Conservation (phyloP, 768 basidiomycete genomes). For the Cystofilobasidium macerans region DNA sequence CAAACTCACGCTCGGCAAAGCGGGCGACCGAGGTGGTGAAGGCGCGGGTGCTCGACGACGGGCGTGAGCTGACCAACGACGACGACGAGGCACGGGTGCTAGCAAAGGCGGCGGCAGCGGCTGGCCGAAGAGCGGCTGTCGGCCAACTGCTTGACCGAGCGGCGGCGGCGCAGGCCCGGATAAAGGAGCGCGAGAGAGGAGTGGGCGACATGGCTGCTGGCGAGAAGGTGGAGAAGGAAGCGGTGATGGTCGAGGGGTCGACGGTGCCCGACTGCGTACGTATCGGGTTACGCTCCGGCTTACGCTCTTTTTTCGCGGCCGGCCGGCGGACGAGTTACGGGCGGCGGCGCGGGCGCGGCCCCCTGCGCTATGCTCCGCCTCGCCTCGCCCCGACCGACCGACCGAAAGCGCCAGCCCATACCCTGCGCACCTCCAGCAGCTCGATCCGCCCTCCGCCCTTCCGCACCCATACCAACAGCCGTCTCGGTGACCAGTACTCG, state of each 20-base stretch:
- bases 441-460: too few relatives aligned
- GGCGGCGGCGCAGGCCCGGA: neutral
- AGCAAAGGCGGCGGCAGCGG: neutral
- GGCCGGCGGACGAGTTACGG: too few relatives aligned
- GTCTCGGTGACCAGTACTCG: too few relatives aligned
- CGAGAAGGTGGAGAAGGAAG: neutral
- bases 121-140: neutral
- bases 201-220: neutral
- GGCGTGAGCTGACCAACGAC: neutral
- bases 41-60: too few relatives aligned
- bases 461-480: too few relatives aligned
- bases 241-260: neutral
- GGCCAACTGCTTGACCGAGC: conserved; percentile 1
- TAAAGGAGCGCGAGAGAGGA: neutral
- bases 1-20: neutral
- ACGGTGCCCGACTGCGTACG: neutral
- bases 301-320: too few relatives aligned
- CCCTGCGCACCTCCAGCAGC: too few relatives aligned
- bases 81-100: neutral
- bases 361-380: too few relatives aligned
- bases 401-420: too few relatives aligned
- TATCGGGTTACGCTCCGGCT: neutral
- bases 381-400: too few relatives aligned
- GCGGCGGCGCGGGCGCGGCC: too few relatives aligned
- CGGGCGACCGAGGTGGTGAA: neutral